Conservation (phyloP, 83 land plant species). For the Diphasiastrum complanatum region DNA sequence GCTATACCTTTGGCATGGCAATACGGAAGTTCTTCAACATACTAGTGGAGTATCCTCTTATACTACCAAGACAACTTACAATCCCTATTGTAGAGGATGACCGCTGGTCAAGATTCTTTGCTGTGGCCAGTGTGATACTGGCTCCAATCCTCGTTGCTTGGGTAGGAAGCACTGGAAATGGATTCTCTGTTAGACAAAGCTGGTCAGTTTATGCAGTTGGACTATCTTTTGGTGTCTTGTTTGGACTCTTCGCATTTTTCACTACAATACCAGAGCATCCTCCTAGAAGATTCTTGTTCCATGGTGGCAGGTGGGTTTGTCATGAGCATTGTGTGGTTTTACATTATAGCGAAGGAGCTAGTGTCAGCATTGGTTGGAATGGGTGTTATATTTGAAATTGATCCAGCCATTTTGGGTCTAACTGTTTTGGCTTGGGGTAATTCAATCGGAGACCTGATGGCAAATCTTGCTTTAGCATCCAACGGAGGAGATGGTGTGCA, state of each 20-base stretch:
- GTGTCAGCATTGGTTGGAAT: constrained; percentile 60
- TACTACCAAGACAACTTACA: constrained; percentile 64
- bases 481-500: constrained; percentile 73
- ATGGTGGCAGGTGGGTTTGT: constrained; percentile 77
- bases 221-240: constrained; percentile 26
- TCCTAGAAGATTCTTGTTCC: constrained; percentile 47
- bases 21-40: constrained; percentile 22
- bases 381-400: constrained; percentile 56
- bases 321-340: constrained; percentile 86
- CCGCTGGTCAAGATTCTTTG: constrained; percentile 54
- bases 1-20: constrained; percentile 15
- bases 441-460: constrained; percentile 87
- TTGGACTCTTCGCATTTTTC: constrained; percentile 44
- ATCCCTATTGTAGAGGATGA: constrained; percentile 70
- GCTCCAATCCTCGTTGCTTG: constrained; percentile 61
- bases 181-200: constrained; percentile 3
- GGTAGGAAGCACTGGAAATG: constrained; percentile 42
- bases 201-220: constrained; percentile 27
- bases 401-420: constrained; percentile 66
- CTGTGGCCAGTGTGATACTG: constrained; percentile 56
- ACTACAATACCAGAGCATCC: constrained; percentile 53
- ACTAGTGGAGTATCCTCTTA: constrained; percentile 53
- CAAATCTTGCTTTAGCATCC: constrained; percentile 61
- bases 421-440: constrained; percentile 91
- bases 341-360: constrained; percentile 71